Percentiles rank a stretch among this genome's conserved stretches.
phyloP scores from a whole-genome alignment of 129 eudicot genomes.

The Deinandra increscens region DNA sequence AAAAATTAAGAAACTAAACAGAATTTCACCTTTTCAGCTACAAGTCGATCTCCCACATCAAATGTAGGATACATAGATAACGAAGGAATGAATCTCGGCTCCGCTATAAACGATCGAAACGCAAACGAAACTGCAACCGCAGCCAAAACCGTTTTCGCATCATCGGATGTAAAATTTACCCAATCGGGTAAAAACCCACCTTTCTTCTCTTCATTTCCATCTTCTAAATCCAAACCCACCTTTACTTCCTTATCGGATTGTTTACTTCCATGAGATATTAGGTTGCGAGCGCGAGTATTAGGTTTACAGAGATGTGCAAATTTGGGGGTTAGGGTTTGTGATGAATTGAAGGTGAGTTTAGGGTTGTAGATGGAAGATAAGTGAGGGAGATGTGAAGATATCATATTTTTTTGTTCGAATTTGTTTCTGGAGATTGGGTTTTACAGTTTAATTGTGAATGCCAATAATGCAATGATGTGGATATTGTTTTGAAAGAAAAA shows the following conservation, averaged over 20 bases:
- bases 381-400: constrained; percentile 37
- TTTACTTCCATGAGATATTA: constrained; percentile 43
- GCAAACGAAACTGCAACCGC: constrained; percentile 87
- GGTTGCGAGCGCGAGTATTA: constrained; percentile 25
- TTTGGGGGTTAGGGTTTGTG: constrained; percentile 36
- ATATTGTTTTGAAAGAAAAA: too few relatives aligned
- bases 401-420: constrained; percentile 33
- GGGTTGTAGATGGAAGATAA: constrained; percentile 35
- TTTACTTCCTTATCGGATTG: constrained; percentile 49
- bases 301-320: constrained; percentile 19
- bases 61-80: constrained; percentile 98
- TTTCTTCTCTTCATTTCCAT: constrained; percentile 43
- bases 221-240: constrained; percentile 36
- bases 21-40: constrained; percentile 81
- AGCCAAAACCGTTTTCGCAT: constrained; percentile 81
- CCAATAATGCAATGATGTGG: background rate
- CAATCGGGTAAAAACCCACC: constrained; percentile 74
- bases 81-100: constrained; percentile 94
- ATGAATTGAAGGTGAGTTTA: constrained; percentile 24
- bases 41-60: constrained; percentile 92
- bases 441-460: background rate
- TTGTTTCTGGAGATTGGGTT: too few relatives aligned
- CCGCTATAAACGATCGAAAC: constrained; percentile 87
- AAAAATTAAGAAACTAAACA: background rate
- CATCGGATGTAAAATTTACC: constrained; percentile 78